Conservation (phyloP, 2,329 filamentous ascomycete species). For the Microsporum canis region DNA sequence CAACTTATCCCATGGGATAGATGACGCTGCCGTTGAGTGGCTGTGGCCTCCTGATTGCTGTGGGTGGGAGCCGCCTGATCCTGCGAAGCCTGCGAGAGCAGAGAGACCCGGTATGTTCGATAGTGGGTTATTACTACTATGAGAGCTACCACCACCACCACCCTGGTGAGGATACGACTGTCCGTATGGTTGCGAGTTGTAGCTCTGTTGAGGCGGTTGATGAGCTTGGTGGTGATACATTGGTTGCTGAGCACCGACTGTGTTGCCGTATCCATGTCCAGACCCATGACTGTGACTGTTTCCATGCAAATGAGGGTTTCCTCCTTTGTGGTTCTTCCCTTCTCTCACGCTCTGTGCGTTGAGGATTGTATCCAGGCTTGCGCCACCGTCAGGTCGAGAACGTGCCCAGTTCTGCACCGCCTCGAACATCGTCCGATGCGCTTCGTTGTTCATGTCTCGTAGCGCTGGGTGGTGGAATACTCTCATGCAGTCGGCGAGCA, state of each 20-base stretch:
- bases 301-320: constrained; percentile 5
- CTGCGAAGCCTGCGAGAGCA: constrained; percentile 9
- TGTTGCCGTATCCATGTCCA: constrained; percentile 2
- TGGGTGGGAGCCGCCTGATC: constrained; percentile 7
- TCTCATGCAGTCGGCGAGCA: constrained; percentile 66
- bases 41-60: neutral
- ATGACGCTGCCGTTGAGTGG: constrained; percentile 16
- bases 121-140: constrained; percentile 23
- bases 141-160: neutral
- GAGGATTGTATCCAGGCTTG: constrained; percentile 62
- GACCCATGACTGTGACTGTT: constrained; percentile 15
- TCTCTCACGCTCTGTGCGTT: constrained; percentile 70
- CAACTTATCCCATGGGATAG: constrained; percentile 23
- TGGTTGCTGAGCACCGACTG: neutral
- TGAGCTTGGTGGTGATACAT: neutral
- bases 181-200: neutral
- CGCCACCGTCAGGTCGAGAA: constrained; percentile 52
- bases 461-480: constrained; percentile 87
- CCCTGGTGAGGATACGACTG: neutral
- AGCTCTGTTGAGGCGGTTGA: neutral
- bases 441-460: constrained; percentile 62
- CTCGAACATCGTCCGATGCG: constrained; percentile 80
- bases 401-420: constrained; percentile 74
- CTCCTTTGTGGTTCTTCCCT: constrained; percentile 61
- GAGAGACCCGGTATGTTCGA: constrained; percentile 13